Base-by-base conservation (phyloP, 2,329 filamentous ascomycete species). In the Fusarium tjaetaba region DNA sequence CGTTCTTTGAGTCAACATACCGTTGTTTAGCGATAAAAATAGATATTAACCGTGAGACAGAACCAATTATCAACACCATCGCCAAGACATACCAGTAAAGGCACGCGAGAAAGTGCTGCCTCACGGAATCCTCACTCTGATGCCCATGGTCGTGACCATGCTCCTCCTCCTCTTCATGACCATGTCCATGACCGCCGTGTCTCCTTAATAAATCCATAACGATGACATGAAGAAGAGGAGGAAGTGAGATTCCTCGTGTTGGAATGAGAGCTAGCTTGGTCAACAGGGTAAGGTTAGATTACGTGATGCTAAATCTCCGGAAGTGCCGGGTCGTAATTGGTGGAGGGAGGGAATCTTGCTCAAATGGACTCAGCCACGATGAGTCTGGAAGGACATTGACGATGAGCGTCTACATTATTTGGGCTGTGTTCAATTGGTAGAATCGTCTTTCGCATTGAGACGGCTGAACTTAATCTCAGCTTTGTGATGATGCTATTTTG, bases 41-140 rank as follows among this genome's bases (percentile, higher is more conserved):
- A 34, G 72, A 70, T 32, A 58, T 51, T 26, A 76, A 16, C 39
- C 70, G 74, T 26, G 73, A 76, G 32, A 68, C 39, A 36, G 66
- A 61, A 3, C 72, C 72, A 45, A 70, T 52, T 38, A 71, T 32
- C 43, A 78, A 51, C 22, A 74, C 41, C 1, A 62, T 59, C n/a
- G 70, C 68, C 53, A 78, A 55, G 28, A 61, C 66, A 61, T 78
- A 77, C 76, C 76, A 78, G 58, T 76, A 78, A 34, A 78, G 70
- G 11, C 68, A 70, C 16, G 76, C 76, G 11, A 78, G 34, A 36
- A 74, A 76, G 51, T 78, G 76, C 43, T 78, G 76, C 58, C 76
- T 75, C 52, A 64, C 38, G 11, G 75, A 77, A 52, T 78, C 76
- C 36, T 78, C 76, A 14, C 66, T 76, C 14, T 63, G 56, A 18